phyloP scores from a whole-genome alignment of 1,284 basidiomycete genomes.

The Sphagnurus paluster region DNA sequence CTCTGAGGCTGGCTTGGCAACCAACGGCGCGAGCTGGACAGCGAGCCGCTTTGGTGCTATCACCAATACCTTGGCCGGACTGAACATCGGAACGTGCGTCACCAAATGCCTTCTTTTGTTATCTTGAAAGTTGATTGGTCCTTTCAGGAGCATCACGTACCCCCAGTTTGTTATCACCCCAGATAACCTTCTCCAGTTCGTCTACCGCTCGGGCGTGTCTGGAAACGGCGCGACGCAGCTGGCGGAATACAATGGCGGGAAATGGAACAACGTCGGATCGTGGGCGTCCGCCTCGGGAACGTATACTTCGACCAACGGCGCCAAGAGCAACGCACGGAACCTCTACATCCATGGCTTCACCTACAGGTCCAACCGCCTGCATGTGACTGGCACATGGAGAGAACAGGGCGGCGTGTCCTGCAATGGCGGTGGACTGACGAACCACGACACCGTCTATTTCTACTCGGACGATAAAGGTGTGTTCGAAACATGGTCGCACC shows the following conservation, averaged over 20 bases:
- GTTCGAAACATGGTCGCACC: neutral
- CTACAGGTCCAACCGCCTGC: conserved; percentile 32
- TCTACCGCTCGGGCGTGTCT: conserved; percentile 43
- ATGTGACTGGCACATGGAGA: conserved; percentile 46
- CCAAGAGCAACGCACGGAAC: conserved; percentile 37
- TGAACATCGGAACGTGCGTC: conserved; percentile 40
- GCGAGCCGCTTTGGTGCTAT: conserved; percentile 39
- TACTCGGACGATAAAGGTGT: conserved; percentile 43
- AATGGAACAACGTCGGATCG: conserved; percentile 41
- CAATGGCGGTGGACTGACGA: conserved; percentile 40
- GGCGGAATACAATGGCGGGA: conserved; percentile 39
- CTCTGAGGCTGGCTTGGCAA: conserved; percentile 37
- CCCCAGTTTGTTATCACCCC: conserved; percentile 46
- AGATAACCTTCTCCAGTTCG: conserved; percentile 43
- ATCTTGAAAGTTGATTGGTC: neutral
- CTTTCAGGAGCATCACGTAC: conserved; percentile 37
- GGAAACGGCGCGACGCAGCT: conserved; percentile 44
- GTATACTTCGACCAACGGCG: conserved; percentile 39
- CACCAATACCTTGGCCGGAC: conserved; percentile 35
- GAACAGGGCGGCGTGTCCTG: conserved; percentile 43
- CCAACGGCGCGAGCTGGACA: conserved; percentile 38
- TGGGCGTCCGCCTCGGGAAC: conserved; percentile 42
- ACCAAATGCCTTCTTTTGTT: neutral
- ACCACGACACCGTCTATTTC: conserved; percentile 45
- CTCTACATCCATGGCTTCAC: conserved; percentile 47